Evolutionary conservation across 305 asterid genomes (phyloP).

Genomic region (Caryopteris hybrid): DNA sequence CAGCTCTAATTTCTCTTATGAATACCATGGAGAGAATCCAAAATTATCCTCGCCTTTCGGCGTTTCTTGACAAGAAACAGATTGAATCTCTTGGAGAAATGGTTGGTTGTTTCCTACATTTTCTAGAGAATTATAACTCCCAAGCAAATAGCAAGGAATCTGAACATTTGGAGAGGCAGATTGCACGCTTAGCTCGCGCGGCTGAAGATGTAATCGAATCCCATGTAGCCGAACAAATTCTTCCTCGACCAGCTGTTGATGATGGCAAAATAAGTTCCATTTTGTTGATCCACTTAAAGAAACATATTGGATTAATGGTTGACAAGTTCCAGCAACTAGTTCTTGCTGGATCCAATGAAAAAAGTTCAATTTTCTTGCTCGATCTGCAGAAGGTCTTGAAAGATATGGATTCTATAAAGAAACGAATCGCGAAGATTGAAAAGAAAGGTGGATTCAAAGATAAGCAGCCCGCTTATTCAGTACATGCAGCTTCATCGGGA

Average conservation of each 20-base stretch:
- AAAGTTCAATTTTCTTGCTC: not conserved
- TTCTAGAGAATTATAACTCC: too few relatives aligned
- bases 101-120: too few relatives aligned
- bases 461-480: not conserved
- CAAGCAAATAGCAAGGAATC: too few relatives aligned
- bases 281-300: too few relatives aligned
- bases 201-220: not conserved
- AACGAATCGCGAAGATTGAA: not conserved
- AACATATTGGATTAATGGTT: too few relatives aligned
- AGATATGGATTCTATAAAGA: not conserved
- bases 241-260: too few relatives aligned
- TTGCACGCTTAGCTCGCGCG: not conserved
- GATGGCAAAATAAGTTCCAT: too few relatives aligned
- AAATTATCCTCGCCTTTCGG: not conserved
- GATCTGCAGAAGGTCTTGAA: not conserved
- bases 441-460: not conserved
- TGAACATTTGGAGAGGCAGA: not conserved
- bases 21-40: not conserved
- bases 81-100: not conserved
- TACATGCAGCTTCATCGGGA: not conserved
- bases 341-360: too few relatives aligned
- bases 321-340: too few relatives aligned
- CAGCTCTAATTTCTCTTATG: slow-evolving; percentile 12
- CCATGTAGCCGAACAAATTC: not conserved
- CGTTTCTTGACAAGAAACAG: not conserved